Evolutionary conservation across 179 eudicot genomes (phyloP).

Genomic region (Drosera spatulata): DNA sequence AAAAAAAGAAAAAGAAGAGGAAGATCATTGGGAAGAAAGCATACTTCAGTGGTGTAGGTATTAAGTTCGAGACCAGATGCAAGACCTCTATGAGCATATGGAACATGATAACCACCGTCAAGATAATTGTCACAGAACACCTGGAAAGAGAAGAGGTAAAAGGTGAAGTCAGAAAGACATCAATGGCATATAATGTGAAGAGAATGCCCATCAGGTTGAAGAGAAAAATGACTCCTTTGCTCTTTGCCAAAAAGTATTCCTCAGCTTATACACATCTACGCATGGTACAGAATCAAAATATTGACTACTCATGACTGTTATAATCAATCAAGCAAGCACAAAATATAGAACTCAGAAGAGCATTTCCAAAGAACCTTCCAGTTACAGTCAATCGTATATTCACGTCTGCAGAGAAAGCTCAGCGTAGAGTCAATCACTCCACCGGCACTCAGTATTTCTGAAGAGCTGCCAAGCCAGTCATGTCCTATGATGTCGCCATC

Average conservation of each 20-base stretch:
- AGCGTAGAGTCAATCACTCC: conserved; percentile 58
- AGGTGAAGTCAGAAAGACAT: too few species aligned
- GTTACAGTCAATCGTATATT: conserved; percentile 82
- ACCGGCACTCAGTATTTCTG: conserved; percentile 34
- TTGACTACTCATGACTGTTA: neutral
- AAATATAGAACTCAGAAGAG: neutral
- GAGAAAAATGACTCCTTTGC: too few species aligned
- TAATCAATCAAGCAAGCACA: neutral
- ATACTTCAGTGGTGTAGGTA: conserved; percentile 68
- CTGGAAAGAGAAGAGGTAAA: conserved; percentile 21
- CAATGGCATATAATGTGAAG: too few species aligned
- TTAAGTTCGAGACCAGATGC: conserved; percentile 83
- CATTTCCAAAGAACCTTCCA: conserved; percentile 57
- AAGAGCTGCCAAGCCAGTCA: conserved; percentile 77
- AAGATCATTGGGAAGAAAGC: conserved; percentile 4
- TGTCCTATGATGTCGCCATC: conserved; percentile 22
- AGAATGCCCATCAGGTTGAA: too few species aligned
- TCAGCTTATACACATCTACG: too few species aligned
- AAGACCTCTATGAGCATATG: conserved; percentile 83
- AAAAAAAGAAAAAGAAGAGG: too few species aligned
- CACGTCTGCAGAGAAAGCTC: conserved; percentile 68
- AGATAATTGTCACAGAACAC: conserved; percentile 95
- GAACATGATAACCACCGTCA: conserved; percentile 98
- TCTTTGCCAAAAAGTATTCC: too few species aligned
- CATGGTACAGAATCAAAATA: too few species aligned